Conservation (phyloP, 257 asterid species). For the Lantana camara region DNA sequence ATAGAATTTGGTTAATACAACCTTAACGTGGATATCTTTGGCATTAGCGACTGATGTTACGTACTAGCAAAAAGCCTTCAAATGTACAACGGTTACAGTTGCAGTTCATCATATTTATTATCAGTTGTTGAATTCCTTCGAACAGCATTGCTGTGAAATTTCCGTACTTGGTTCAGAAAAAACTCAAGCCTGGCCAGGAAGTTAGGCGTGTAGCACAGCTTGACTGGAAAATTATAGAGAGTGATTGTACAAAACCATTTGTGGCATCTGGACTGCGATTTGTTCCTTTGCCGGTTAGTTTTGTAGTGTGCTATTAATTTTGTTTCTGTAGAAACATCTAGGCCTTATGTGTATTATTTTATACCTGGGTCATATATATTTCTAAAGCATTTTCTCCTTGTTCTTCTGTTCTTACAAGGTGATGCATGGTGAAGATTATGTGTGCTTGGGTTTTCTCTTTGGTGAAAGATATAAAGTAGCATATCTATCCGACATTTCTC, state of each 20-base stretch:
- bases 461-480: slow-evolving; percentile 82
- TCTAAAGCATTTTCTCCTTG: slow-evolving; percentile 16
- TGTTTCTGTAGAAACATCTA: slow-evolving; percentile 17
- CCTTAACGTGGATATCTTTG: slow-evolving; percentile 13
- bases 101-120: slow-evolving; percentile 18
- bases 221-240: slow-evolving; percentile 85
- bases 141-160: slow-evolving; percentile 82
- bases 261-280: slow-evolving; percentile 85
- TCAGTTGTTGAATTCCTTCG: slow-evolving; percentile 29
- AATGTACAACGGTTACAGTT: slow-evolving; percentile 13
- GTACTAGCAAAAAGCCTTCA: slow-evolving; percentile 8
- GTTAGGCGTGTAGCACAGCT: slow-evolving; percentile 92
- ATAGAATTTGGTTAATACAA: slow-evolving; percentile 1
- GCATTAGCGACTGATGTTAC: slow-evolving; percentile 10
- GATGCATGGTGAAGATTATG: slow-evolving; percentile 99
- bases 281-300: slow-evolving; percentile 87
- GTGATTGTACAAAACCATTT: slow-evolving; percentile 68
- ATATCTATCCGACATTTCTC: slow-evolving; percentile 87
- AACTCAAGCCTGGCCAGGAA: slow-evolving; percentile 85
- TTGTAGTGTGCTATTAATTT: slow-evolving; percentile 29
- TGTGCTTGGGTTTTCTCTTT: slow-evolving; percentile 86
- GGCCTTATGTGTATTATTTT: slow-evolving; percentile 18
- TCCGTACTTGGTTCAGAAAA: slow-evolving; percentile 84
- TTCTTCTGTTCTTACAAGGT: slow-evolving; percentile 55
- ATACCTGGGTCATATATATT: background rate